Base-by-base conservation (phyloP, 345 rosid species). In the Ceriops zippeliana region DNA sequence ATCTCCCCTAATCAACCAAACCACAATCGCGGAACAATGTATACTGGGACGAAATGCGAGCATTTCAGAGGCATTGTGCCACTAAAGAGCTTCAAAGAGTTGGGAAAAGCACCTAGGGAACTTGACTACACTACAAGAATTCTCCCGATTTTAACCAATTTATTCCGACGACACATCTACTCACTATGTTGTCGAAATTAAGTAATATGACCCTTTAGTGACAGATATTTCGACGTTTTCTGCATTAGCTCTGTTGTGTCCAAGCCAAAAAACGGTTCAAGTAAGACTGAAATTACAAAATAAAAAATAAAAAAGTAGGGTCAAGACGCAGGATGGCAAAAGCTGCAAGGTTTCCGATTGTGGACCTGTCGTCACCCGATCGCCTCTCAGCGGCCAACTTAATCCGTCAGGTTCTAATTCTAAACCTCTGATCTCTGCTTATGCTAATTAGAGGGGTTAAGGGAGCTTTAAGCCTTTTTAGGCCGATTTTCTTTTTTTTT, bases 341-440 rank as follows among this genome's bases (percentile, higher is more conserved):
- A 49, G 61, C 57, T 28, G 80, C 72, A 20, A 49, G 58, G 11
- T 76, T 72, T 15, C 79, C 79, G 4, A 27, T 76, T 61, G 62
- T 76, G 27, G 73, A 72, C 76, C 76, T 76, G 46, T 49, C 73
- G 1, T 67, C 65, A 1, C 61, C 66, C 4, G 75, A 75, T 15
- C 63, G 16, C 75, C 7, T 58, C 11, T 32, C 76, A 32, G 63
- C 70, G 7, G 76, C 70, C 52, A 35, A 21, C 30, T 76, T 63
- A 56, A 72, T 72, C 65, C 80, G 80, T 24, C 67, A 71, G 72
- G 79, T 76, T 56, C 26, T 52, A 6, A 52, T n/a, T 21, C 56
- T 42, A 15, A 42, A 42, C 19, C 49, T 13, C 19, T 42, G 49
- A 42, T 42, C 49, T 42, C 19, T 42, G 49, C 13, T 42, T 42